These are phyloP conservation scores for Choanephora cucurbitarum DNA, from an alignment of 371 early-diverging fungal species.

Conservation along the genomic window DNA sequence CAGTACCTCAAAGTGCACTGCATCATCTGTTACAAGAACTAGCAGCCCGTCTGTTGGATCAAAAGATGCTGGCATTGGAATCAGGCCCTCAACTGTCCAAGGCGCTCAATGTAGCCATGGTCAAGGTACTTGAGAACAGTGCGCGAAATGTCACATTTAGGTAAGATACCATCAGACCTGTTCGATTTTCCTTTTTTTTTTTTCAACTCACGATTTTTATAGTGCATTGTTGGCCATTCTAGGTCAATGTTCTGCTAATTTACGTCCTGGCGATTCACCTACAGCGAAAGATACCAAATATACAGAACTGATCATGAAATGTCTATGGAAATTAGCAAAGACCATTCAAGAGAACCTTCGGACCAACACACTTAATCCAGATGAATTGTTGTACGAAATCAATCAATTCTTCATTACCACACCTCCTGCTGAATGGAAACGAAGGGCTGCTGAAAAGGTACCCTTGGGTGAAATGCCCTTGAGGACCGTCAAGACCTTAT, in stretches of 20 bases:
- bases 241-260: slow-evolving; percentile 44
- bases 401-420: slow-evolving; percentile 79
- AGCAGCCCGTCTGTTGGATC: slow-evolving; percentile 79
- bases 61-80: slow-evolving; percentile 62
- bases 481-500: slow-evolving; percentile 90
- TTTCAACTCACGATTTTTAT: too few species aligned
- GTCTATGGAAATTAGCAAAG: slow-evolving; percentile 94
- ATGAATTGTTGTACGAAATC: slow-evolving; percentile 71
- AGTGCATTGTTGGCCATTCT: slow-evolving; percentile 64
- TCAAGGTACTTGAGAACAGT: slow-evolving; percentile 84
- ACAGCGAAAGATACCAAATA: slow-evolving; percentile 67
- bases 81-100: slow-evolving; percentile 69
- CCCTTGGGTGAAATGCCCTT: slow-evolving; percentile 91
- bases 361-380: slow-evolving; percentile 50
- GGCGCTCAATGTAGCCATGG: slow-evolving; percentile 87
- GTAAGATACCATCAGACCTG: slow-evolving; percentile 23
- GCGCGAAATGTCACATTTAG: slow-evolving; percentile 77
- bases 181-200: slow-evolving; percentile 1
- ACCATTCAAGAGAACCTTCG: slow-evolving; percentile 70
- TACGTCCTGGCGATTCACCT: slow-evolving; percentile 54
- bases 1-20: slow-evolving; percentile 63
- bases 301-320: slow-evolving; percentile 93
- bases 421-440: slow-evolving; percentile 88
- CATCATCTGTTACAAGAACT: slow-evolving; percentile 74
- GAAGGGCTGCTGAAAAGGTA: slow-evolving; percentile 67